Conservation (phyloP, 257 asterid species). For the Penstemon barbatus region DNA sequence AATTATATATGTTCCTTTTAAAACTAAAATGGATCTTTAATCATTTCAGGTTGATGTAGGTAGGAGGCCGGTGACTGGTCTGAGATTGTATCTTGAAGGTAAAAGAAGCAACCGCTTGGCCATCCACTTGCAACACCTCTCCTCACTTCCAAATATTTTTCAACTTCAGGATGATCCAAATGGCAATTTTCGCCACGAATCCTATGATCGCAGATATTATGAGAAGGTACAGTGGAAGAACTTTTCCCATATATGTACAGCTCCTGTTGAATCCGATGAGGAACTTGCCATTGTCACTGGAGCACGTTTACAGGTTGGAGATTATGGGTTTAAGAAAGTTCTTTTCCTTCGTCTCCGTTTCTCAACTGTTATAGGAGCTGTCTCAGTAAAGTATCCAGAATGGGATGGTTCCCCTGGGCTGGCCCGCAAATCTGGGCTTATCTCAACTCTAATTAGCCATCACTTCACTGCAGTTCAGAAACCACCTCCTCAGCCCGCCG, state of each 20-base stretch:
- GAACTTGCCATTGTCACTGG: constrained; percentile 87
- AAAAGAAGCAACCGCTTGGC: constrained; percentile 93
- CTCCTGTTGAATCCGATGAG: constrained; percentile 90
- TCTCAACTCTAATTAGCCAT: constrained; percentile 89
- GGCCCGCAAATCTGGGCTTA: constrained; percentile 90
- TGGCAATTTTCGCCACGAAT: constrained; percentile 53
- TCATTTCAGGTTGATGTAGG: constrained; percentile 88
- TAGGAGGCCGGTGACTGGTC: constrained; percentile 91
- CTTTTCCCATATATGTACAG: constrained; percentile 95
- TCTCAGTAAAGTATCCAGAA: constrained; percentile 68
- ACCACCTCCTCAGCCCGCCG: constrained; percentile 83
- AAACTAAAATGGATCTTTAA: constrained; percentile 17
- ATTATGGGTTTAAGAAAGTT: constrained; percentile 80
- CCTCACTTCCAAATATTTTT: constrained; percentile 85
- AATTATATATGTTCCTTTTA: neutral
- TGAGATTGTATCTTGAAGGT: constrained; percentile 90
- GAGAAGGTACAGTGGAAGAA: constrained; percentile 97
- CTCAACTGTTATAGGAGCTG: constrained; percentile 72
- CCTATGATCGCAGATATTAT: constrained; percentile 69
- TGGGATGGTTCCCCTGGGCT: constrained; percentile 97
- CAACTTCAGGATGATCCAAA: constrained; percentile 76
- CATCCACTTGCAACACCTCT: constrained; percentile 88
- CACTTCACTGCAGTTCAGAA: constrained; percentile 78
- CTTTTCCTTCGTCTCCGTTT: constrained; percentile 71
- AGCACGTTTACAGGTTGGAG: constrained; percentile 74